Evolutionary conservation across 345 rosid species (phyloP).

Genomic region (Sonneratia caseolaris): DNA sequence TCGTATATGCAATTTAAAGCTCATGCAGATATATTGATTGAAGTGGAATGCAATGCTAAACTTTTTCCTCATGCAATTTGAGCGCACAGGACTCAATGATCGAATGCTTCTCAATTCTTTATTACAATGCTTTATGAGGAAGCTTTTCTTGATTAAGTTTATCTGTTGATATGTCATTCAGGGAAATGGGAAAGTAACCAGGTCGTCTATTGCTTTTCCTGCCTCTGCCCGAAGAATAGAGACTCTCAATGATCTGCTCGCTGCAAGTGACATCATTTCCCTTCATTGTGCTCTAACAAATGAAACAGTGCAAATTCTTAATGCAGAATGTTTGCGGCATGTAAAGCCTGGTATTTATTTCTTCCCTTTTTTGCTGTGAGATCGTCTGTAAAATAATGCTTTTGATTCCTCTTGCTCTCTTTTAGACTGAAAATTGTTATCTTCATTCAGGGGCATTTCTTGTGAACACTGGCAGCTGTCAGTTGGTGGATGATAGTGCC

Average conservation of each 20-base stretch:
- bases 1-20: not conserved
- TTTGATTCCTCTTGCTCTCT: conserved; percentile 10
- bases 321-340: conserved; percentile 94
- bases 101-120: not conserved
- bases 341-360: conserved; percentile 67
- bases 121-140: not conserved
- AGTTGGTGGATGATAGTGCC: conserved; percentile 86
- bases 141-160: not conserved
- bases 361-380: not conserved
- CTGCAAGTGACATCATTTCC: conserved; percentile 91
- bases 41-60: not conserved
- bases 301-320: conserved; percentile 87
- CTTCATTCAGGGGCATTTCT: conserved; percentile 74
- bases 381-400: not conserved
- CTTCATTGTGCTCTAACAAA: conserved; percentile 84
- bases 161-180: conserved; percentile 16
- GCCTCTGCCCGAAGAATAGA: conserved; percentile 96
- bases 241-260: conserved; percentile 85
- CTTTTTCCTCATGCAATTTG: not conserved
- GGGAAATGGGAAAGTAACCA: conserved; percentile 56
- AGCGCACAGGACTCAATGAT: not conserved
- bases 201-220: conserved; percentile 63
- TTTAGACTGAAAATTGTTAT: conserved; percentile 4
- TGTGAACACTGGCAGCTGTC: conserved; percentile 94
- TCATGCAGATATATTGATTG: not conserved